phyloP scores from a whole-genome alignment of 139 green algal species.

The Closterium sp. region DNA sequence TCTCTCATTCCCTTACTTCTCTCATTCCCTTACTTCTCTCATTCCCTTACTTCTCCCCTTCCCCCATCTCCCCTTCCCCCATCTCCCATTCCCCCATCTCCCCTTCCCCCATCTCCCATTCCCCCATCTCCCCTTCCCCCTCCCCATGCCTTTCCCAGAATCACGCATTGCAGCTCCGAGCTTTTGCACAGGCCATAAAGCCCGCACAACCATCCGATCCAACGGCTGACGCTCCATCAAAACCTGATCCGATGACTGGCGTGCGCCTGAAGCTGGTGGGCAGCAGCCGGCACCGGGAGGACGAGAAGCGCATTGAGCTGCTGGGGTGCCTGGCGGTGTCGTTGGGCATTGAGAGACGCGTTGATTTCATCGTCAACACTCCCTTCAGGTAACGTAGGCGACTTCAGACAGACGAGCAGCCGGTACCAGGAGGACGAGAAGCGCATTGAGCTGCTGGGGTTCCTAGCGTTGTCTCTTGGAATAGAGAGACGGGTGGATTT shows the following conservation, averaged over 20 bases:
- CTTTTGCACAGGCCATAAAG: constrained; percentile 23
- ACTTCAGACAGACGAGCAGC: too few species aligned
- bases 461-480: constrained; percentile 21
- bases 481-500: constrained; percentile 57
- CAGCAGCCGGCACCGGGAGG: constrained; percentile 36
- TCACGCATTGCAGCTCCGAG: constrained; percentile 29
- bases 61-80: too few species aligned
- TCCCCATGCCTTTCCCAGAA: not conserved
- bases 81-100: too few species aligned
- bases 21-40: too few species aligned
- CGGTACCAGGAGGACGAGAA: constrained; percentile 34
- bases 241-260: not conserved
- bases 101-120: too few species aligned
- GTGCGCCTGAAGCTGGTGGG: constrained; percentile 40
- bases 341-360: constrained; percentile 36
- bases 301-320: constrained; percentile 18
- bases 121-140: not conserved
- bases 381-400: constrained; percentile 37
- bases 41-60: too few species aligned
- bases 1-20: too few species aligned
- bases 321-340: constrained; percentile 19
- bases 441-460: constrained; percentile 16
- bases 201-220: not conserved
- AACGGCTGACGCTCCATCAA: not conserved
- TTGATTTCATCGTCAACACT: constrained; percentile 72